phyloP scores from a whole-genome alignment of 345 rosid species.

The Draba incana region DNA sequence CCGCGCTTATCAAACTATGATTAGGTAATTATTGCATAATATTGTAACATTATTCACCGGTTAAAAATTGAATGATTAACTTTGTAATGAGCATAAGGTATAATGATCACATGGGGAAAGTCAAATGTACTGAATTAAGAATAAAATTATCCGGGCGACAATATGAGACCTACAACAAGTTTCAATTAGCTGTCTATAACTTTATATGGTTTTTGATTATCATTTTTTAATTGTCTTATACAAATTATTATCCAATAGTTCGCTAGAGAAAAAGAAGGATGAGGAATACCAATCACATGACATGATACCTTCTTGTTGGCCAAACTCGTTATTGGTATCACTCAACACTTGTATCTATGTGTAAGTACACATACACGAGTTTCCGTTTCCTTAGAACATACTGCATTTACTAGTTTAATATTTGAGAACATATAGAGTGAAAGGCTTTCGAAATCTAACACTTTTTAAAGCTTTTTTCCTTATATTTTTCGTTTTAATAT shows the following conservation, averaged over 20 bases:
- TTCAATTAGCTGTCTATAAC: constrained; percentile 40
- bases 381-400: constrained; percentile 13
- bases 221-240: constrained; percentile 1
- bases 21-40: constrained; percentile 32
- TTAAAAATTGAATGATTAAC: constrained; percentile 25
- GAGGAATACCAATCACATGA: constrained; percentile 41
- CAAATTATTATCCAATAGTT: constrained; percentile 35
- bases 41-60: constrained; percentile 21
- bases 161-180: constrained; percentile 38
- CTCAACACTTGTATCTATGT: constrained; percentile 16
- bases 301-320: constrained; percentile 37
- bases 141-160: constrained; percentile 21
- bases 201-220: constrained; percentile 9
- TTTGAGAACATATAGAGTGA: too few species aligned
- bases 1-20: constrained; percentile 24
- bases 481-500: background rate
- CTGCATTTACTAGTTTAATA: too few species aligned
- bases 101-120: constrained; percentile 40
- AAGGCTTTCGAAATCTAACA: constrained; percentile 1
- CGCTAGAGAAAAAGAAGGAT: constrained; percentile 1
- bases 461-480: background rate
- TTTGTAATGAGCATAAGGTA: constrained; percentile 24
- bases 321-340: constrained; percentile 40
- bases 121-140: constrained; percentile 26
- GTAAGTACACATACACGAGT: constrained; percentile 37